Evolutionary conservation across 371 early-diverging fungal genomes (phyloP).

Genomic region (Haplosporangium sp.): DNA sequence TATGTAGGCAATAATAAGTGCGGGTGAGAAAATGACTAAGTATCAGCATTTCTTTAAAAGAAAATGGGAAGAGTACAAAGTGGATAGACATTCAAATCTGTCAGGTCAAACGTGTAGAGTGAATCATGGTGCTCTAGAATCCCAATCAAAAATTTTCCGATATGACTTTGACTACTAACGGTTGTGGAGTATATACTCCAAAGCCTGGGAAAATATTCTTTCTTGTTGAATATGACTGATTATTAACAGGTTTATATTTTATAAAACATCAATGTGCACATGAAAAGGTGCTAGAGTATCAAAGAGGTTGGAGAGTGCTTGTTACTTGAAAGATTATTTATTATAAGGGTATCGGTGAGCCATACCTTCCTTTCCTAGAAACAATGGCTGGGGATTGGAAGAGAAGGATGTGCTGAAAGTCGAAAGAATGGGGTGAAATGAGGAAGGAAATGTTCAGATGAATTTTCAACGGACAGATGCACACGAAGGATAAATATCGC

Average conservation of each 20-base stretch:
- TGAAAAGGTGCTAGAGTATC: too few species aligned
- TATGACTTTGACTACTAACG: neutral
- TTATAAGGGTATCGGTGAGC: neutral
- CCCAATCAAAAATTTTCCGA: neutral
- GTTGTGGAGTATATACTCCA: neutral
- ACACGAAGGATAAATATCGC: neutral
- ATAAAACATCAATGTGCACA: too few species aligned
- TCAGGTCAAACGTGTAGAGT: neutral
- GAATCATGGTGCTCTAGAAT: constrained; percentile 1
- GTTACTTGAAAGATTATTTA: neutral
- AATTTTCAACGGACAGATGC: too few species aligned
- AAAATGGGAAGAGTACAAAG: neutral
- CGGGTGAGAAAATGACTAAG: neutral
- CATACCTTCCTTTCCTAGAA: neutral
- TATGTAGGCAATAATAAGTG: neutral
- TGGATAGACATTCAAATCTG: neutral
- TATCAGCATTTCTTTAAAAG: neutral
- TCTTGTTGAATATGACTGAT: neutral
- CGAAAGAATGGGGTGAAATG: neutral
- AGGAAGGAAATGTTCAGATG: neutral
- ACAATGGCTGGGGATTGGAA: neutral
- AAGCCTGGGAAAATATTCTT: too few species aligned
- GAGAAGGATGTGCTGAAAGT: neutral
- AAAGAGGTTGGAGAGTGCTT: too few species aligned
- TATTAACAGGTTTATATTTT: too few species aligned